Evolutionary conservation across 1,139 yeast species (phyloP), one percentile per base, ranked within the genome.

Genomic region (Arxiozyma telluris): DNA sequence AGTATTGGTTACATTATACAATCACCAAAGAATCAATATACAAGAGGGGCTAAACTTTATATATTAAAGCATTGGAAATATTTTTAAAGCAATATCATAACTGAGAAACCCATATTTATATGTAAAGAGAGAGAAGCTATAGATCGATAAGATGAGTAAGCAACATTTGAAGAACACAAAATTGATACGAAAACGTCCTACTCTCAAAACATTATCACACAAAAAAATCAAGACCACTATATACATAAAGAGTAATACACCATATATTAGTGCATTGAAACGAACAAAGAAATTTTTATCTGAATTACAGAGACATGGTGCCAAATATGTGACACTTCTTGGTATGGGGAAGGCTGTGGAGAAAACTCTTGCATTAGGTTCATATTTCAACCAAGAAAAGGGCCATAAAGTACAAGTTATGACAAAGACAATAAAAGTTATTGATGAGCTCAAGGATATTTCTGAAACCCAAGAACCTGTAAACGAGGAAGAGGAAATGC

Each of bases 311-410:
- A 50, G 12, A 47, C 74, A 71, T 54, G 70, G 73, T 41, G 71
- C 73, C 1, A 67, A 73, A 45, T 78, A 72, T 61, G 71, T 84
- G 18, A 73, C 77, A 0, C 76, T 85, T 2, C 72, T 80, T 57
- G 93, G 89, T 0, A 83, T 84, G 88, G 91, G 91, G 1, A 77
- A 76, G 52, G 77, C 87, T 7, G 78, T 82, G 6, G 79, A 75
- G 49, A 82, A 78, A 62, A 77, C 83, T 0, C 57, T 83, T 12
- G 70, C 79, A 15, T 58, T 84, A 0, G 88, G 79, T 0, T 64
- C 80, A 30, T 74, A 77, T 57, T 83, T 79, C 63, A 77, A 78
- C 58, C 72, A 71, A 44, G 76, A 76, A 27, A 67, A 73, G 50
- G 72, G 74, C 12, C 71, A 75, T 60, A 73, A 67, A 56, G 78